Conservation (phyloP, 225 moss, liverwort and hornwort genomes). For the Antitrichia curtipendula region DNA sequence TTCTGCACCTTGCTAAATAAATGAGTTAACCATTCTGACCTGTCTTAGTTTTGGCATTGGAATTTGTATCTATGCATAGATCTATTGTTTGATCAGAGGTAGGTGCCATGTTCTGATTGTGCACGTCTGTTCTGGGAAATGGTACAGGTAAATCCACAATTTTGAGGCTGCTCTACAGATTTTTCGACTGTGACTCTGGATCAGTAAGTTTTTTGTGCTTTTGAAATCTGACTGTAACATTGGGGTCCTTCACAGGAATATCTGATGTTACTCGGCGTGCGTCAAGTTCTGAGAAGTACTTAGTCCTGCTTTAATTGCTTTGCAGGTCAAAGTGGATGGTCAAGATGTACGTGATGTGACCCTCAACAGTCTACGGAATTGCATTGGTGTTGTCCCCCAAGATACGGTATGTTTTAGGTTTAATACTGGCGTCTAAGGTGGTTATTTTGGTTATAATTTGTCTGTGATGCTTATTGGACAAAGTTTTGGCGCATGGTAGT, state of each 20-base stretch:
- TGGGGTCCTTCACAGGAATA: neutral
- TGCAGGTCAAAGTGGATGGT: slow-evolving; percentile 85
- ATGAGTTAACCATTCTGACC: neutral
- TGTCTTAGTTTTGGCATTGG: neutral
- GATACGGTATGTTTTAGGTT: slow-evolving; percentile 55
- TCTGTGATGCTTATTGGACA: neutral
- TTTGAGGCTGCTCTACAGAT: slow-evolving; percentile 83
- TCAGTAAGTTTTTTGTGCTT: slow-evolving; percentile 29
- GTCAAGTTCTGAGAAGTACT: neutral
- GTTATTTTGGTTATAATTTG: neutral
- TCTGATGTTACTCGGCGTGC: neutral
- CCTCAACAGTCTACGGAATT: slow-evolving; percentile 63
- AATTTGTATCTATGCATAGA: neutral
- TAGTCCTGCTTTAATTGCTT: neutral
- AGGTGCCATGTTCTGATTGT: neutral
- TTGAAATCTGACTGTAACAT: neutral
- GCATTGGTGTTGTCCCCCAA: slow-evolving; percentile 97
- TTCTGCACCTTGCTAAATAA: neutral
- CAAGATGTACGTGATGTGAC: slow-evolving; percentile 92
- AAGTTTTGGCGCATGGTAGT: neutral
- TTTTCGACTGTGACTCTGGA: slow-evolving; percentile 89
- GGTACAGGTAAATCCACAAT: slow-evolving; percentile 91
- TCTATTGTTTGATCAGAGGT: neutral
- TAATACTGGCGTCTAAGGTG: neutral
- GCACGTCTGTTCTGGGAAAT: neutral